Base-by-base conservation (phyloP, 2,329 filamentous ascomycete species). In the Alternaria triticina region DNA sequence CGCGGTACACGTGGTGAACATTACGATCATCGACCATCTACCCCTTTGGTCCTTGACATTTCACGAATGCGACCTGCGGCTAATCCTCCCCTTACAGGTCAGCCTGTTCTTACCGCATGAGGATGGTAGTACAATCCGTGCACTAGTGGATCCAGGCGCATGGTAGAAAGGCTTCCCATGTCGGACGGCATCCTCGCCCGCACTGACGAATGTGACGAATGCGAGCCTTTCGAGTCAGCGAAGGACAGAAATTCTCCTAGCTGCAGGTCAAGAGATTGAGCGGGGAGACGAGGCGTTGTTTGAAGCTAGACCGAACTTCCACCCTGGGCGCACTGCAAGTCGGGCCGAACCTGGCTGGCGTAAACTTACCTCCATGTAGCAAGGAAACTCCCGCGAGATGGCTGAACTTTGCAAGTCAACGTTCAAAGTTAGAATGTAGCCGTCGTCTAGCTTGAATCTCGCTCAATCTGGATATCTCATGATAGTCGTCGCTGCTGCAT, bases 11-110 rank as follows among this genome's bases (percentile, higher is more conserved):
- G 33, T 56, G 22, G 20, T 62, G 28, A 49, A 54, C 40, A 62
- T 62, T 62, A 22, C 15, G 59, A 62, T 62, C 59, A 54, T 36
- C 59, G 13, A 22, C 17, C 11, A 20, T 23, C 45, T 54, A 46
- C 51, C 46, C 40, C 23, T 45, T 61, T 46, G 54, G 47, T 33
- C 45, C 11, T n/a, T 22, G 13, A 52, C 23, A 33, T 33, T 54
- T 28, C 25, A 27, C 44, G 40, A 30, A 47, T 28, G 47, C 47
- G 36, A 30, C 59, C 17, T 36, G 15, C 49, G 49, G 49, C 49
- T 52, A 27, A 33, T 30, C 17, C 23, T 50, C 45, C 30, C 40
- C 47, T 47, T 28, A 61, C 57, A 25, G 15, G 22, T 49, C 45
- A 44, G 28, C 15, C 13, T 10, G 13, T 9, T 45, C 40, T 52